Conservation (phyloP, 192 early-diverging fungal genomes). For the Linnemannia zychae region DNA sequence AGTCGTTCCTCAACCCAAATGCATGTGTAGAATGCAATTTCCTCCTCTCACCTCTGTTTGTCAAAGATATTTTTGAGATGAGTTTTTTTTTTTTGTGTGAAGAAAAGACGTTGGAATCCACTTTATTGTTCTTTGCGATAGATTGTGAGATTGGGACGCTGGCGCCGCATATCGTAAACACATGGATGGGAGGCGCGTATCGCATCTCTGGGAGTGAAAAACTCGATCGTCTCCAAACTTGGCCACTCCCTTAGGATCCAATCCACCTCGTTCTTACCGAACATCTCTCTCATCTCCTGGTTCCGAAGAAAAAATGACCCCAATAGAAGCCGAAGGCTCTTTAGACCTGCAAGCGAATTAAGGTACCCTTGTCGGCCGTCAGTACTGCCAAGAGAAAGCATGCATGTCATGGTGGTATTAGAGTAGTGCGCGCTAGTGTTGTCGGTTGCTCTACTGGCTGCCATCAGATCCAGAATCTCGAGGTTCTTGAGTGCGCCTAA, state of each 20-base stretch:
- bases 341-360: background rate
- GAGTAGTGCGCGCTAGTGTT: background rate
- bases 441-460: background rate
- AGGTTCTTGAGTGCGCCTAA: background rate
- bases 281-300: background rate
- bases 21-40: no score
- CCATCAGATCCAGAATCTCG: background rate
- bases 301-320: background rate
- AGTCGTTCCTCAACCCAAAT: no score
- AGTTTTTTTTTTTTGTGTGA: background rate
- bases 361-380: background rate
- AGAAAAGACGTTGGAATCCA: background rate
- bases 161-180: background rate
- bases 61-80: no score
- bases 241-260: background rate
- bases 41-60: no score
- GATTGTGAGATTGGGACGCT: background rate
- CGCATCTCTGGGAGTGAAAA: background rate
- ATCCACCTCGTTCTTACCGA: background rate
- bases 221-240: background rate
- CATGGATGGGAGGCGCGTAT: background rate
- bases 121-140: background rate
- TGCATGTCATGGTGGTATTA: background rate
- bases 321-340: background rate
- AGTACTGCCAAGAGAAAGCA: background rate